Evolutionary conservation across 345 rosid species (phyloP).

Genomic region (Eucalyptus cloeziana): DNA sequence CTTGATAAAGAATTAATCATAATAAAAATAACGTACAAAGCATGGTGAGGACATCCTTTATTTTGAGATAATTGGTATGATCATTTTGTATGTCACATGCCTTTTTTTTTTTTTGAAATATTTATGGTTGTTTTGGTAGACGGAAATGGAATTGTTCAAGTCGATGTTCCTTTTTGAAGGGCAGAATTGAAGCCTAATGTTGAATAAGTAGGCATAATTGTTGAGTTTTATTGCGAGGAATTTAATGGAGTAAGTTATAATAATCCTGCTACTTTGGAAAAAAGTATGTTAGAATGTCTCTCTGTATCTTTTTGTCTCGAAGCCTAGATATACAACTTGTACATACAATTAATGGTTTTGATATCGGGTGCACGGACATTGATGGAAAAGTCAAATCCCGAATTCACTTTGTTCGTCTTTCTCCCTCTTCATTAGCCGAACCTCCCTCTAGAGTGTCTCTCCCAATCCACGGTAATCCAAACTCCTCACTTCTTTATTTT

Average conservation of each 20-base stretch:
- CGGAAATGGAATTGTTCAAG: neutral
- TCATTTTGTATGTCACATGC: neutral
- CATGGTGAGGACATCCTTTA: neutral
- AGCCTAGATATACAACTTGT: neutral
- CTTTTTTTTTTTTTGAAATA: neutral
- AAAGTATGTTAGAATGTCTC: neutral
- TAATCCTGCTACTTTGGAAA: neutral
- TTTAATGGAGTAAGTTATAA: accelerated
- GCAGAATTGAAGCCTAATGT: neutral
- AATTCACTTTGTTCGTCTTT: neutral
- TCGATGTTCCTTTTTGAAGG: accelerated
- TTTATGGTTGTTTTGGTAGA: neutral
- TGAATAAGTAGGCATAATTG: neutral
- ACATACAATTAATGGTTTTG: neutral
- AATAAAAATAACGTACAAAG: neutral
- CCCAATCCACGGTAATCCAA: accelerated
- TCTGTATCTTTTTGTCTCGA: neutral
- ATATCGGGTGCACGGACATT: neutral
- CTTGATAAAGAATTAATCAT: neutral
- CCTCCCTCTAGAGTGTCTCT: neutral
- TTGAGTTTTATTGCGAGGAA: neutral
- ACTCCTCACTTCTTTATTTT: neutral
- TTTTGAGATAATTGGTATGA: neutral
- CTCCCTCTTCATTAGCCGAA: neutral
- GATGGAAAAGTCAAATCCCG: neutral